Conservation (phyloP, 805 yeast species). For the Candida glaebosa region DNA sequence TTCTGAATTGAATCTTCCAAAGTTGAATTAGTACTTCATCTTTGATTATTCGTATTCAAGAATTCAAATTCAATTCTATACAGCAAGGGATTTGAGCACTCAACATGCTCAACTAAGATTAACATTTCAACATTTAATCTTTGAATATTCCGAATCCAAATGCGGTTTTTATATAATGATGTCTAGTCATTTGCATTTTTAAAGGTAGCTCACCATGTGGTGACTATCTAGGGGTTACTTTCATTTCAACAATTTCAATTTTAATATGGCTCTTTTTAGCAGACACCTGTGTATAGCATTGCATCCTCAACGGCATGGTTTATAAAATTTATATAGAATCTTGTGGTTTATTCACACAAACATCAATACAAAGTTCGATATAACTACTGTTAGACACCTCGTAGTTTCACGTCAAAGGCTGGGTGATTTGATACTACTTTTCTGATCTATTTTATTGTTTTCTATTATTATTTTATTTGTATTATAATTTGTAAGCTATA, state of each 20-base stretch:
- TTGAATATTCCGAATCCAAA: conserved; percentile 6
- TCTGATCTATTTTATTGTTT: too few species aligned
- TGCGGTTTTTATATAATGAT: conserved; percentile 6
- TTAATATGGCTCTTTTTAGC: conserved; percentile 11
- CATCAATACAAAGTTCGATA: not conserved
- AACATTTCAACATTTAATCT: conserved; percentile 23
- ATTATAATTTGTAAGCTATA: not conserved
- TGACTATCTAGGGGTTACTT: conserved; percentile 10
- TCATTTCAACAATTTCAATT: conserved; percentile 27
- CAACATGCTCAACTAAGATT: conserved; percentile 30
- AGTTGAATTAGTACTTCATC: conserved; percentile 5
- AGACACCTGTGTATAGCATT: conserved; percentile 34
- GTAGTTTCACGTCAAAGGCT: too few species aligned
- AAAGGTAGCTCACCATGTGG: conserved; percentile 1
- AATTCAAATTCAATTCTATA: conserved; percentile 15
- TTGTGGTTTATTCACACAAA: not conserved
- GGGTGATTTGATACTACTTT: too few species aligned
- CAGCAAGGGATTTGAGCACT: conserved; percentile 27
- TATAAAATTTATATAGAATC: conserved; percentile 8
- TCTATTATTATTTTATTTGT: conserved; percentile 4
- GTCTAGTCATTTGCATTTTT: conserved; percentile 6
- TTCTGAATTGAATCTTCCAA: conserved; percentile 24
- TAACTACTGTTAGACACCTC: too few species aligned
- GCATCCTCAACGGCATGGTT: conserved; percentile 51
- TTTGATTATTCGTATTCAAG: not conserved